These are phyloP conservation scores for Populus simonii DNA, from an alignment of 345 rosid species.

Conservation along the genomic window DNA sequence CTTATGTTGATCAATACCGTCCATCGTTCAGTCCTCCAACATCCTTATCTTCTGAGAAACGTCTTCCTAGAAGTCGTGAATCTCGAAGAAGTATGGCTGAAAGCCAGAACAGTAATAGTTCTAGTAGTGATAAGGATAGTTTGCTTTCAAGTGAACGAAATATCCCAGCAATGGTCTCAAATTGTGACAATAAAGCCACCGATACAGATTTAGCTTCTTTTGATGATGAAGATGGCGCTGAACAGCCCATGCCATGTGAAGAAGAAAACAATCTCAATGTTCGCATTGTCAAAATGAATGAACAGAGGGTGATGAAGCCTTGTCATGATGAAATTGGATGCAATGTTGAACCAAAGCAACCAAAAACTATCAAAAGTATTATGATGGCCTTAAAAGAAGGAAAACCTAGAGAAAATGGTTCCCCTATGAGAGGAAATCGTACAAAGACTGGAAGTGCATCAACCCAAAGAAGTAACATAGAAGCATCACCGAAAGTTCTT, in stretches of 20 bases:
- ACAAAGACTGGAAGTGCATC: conserved; percentile 43
- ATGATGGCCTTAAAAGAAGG: conserved; percentile 97
- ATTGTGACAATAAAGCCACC: conserved; percentile 43
- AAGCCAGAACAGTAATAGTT: conserved; percentile 87
- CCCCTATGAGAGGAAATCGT: conserved; percentile 72
- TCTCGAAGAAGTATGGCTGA: conserved; percentile 70
- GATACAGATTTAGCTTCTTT: conserved; percentile 53
- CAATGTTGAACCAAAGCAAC: conserved; percentile 61
- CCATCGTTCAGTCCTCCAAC: conserved; percentile 47
- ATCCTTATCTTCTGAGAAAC: conserved; percentile 50
- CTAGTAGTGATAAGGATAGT: conserved; percentile 76
- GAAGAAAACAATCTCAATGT: conserved; percentile 36
- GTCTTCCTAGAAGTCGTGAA: conserved; percentile 37
- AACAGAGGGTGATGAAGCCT: conserved; percentile 43
- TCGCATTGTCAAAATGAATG: conserved; percentile 46
- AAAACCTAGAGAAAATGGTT: conserved; percentile 75
- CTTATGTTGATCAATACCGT: conserved; percentile 76
- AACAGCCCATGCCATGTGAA: conserved; percentile 43
- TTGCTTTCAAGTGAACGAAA: conserved; percentile 55
- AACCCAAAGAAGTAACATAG: conserved; percentile 48
- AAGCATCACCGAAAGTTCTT: conserved; percentile 63
- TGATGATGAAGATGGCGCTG: conserved; percentile 60
- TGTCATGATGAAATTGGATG: conserved; percentile 42
- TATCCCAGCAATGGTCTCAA: conserved; percentile 30
- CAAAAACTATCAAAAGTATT: conserved; percentile 74